Conservation (phyloP, 805 yeast species). For the Candida broadrunensis region DNA sequence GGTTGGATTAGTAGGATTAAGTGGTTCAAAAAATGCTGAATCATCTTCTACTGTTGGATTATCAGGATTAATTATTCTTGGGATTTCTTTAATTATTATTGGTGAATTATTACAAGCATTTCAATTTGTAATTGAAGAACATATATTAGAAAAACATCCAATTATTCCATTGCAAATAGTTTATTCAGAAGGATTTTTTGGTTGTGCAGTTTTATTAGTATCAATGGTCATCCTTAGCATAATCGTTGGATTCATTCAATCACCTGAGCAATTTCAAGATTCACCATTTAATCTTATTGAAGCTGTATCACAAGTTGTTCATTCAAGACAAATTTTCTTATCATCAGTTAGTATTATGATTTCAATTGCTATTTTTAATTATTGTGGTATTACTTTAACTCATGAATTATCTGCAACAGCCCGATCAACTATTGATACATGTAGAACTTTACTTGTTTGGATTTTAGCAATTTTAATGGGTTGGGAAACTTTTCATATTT, state of each 20-base stretch:
- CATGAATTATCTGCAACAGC: slow-evolving; percentile 68
- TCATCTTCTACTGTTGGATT: slow-evolving; percentile 4
- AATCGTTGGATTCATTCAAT: slow-evolving; percentile 30
- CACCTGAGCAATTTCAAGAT: slow-evolving; percentile 32
- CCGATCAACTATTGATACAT: slow-evolving; percentile 75
- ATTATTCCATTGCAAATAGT: slow-evolving; percentile 65
- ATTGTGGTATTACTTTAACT: slow-evolving; percentile 69
- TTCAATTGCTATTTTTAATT: slow-evolving; percentile 70
- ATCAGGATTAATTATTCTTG: slow-evolving; percentile 40
- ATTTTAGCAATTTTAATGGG: slow-evolving; percentile 63
- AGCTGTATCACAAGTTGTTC: slow-evolving; percentile 48
- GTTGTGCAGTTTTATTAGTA: slow-evolving; percentile 43
- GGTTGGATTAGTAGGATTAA: slow-evolving; percentile 67
- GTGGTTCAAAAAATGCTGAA: slow-evolving; percentile 45
- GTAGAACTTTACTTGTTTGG: slow-evolving; percentile 77
- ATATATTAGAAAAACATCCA: slow-evolving; percentile 50
- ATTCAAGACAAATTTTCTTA: slow-evolving; percentile 39
- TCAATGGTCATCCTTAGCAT: slow-evolving; percentile 45
- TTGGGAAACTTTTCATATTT: slow-evolving; percentile 66
- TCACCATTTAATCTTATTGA: slow-evolving; percentile 57
- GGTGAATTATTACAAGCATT: slow-evolving; percentile 71
- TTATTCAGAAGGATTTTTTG: slow-evolving; percentile 73
- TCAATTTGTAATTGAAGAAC: slow-evolving; percentile 78
- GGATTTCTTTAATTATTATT: slow-evolving; percentile 53
- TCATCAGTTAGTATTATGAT: slow-evolving; percentile 66